Evolutionary conservation across 345 rosid genomes (phyloP), one percentile per base, ranked within the genome.

Genomic region (Ailanthus altissimus): DNA sequence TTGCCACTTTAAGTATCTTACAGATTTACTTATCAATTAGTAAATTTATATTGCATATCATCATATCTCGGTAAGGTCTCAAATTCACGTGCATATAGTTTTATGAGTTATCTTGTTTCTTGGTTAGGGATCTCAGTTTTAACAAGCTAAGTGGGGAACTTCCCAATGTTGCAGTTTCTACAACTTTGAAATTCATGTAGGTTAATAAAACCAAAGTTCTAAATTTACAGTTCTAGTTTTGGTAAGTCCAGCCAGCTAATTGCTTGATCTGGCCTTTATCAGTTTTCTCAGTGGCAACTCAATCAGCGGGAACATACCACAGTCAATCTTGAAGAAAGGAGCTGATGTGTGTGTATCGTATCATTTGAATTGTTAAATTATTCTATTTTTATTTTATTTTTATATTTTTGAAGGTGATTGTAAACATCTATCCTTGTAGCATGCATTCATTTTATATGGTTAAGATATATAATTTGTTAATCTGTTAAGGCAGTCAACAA

Each of bases 111-210:
- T 57, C 72, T 58, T 59, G 25, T 72, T n/a, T 45, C 68, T 67
- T 76, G 75, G 74, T 76, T 69, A 82, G 85, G 63, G 82, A 79
- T 73, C 80, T 82, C 60, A 82, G 82, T 67, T 79, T 82, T 67
- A 82, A 82, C 40, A 38, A 57, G 10, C 53, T 82, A 58, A 49
- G 13, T 10, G 82, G 82, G 38, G 72, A 75, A 61, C 46, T 82
- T 74, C 61, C 81, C 51, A 21, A 46, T 47, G 79, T 25, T 32
- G 47, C 36, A 49, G 32, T 61, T 12, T 32, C 77, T 23, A 26
- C 50, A n/a, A 53, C 40, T 46, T 60, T 79, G 50, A 79, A 60
- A 77, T 70, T 77, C 56, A 60, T 70, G 83, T 75, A 77, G 62
- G 81, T 61, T 21, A 36, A 23, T 25, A 4, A 36, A 77, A 40